These are phyloP conservation scores for Spiraea crenata DNA, from an alignment of 331 rosid genomes.

Conservation along the genomic window DNA sequence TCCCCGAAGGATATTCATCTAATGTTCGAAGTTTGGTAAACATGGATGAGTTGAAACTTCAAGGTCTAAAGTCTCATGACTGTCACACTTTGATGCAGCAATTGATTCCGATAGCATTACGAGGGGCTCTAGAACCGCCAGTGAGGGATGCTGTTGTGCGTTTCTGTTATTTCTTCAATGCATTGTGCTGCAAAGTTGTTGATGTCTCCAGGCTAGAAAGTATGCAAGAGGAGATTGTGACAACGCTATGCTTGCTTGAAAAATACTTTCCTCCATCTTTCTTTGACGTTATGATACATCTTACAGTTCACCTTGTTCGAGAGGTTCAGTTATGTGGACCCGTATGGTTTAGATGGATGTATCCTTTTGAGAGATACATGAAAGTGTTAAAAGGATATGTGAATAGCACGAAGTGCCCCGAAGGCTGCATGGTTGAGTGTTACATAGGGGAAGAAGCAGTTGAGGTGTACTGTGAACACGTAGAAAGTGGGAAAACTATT, in stretches of 20 bases:
- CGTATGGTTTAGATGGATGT: neutral
- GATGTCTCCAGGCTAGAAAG: neutral
- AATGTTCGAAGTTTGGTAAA: too few species aligned
- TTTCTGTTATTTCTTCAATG: neutral
- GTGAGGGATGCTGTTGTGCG: neutral
- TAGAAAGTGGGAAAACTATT: neutral
- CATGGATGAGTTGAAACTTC: too few species aligned
- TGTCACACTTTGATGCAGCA: neutral
- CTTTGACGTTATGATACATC: neutral
- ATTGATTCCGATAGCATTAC: neutral
- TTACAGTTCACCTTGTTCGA: neutral
- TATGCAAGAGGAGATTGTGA: too few species aligned
- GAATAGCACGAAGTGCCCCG: neutral
- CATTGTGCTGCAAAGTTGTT: neutral
- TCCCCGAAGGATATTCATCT: too few species aligned
- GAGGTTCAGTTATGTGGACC: neutral
- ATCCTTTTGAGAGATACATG: neutral
- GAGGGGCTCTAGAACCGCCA: neutral
- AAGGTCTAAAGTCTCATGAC: too few species aligned
- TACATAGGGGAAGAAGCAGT: neutral
- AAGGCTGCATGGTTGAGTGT: neutral
- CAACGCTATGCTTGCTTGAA: too few species aligned
- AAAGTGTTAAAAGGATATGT: neutral
- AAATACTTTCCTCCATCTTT: neutral
- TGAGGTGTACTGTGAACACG: neutral